Percentiles rank a stretch among this genome's conserved stretches.
Evolutionary conservation across 257 asterid genomes (phyloP).

Genomic region (Datura wrightii): DNA sequence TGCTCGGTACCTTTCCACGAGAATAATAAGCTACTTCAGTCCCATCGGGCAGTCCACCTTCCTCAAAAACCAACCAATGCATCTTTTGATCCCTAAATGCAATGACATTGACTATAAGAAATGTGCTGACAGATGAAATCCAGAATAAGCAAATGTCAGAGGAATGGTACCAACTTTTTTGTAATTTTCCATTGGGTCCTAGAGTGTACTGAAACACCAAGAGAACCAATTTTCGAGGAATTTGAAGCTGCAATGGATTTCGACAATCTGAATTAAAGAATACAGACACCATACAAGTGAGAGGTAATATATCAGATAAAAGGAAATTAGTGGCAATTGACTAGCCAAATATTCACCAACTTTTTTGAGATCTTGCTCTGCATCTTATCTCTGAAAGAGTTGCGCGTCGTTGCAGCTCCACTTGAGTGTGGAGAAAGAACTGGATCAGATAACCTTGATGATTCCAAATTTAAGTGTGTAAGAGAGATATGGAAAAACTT

Average conservation of each 20-base stretch:
- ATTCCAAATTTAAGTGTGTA: slow-evolving; percentile 37
- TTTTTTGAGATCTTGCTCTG: slow-evolving; percentile 58
- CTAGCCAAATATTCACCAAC: slow-evolving; percentile 50
- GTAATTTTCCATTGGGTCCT: slow-evolving; percentile 75
- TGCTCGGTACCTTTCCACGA: slow-evolving; percentile 73
- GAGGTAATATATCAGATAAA: slow-evolving; percentile 18
- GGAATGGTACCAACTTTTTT: slow-evolving; percentile 64
- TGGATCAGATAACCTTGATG: slow-evolving; percentile 52
- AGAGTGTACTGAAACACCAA: slow-evolving; percentile 51
- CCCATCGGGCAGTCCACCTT: slow-evolving; percentile 94
- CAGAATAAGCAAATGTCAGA: neutral
- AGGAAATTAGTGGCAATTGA: slow-evolving; percentile 1
- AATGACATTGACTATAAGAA: slow-evolving; percentile 24
- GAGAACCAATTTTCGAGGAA: slow-evolving; percentile 53
- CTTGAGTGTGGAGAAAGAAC: slow-evolving; percentile 45
- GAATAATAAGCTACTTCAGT: slow-evolving; percentile 90
- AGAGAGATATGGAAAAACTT: slow-evolving; percentile 17
- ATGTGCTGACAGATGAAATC: slow-evolving; percentile 14
- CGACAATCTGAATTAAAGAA: slow-evolving; percentile 55
- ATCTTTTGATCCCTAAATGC: slow-evolving; percentile 79
- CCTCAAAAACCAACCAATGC: slow-evolving; percentile 92
- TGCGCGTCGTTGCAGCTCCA: slow-evolving; percentile 45
- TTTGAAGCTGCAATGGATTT: slow-evolving; percentile 45
- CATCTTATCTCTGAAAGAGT: slow-evolving; percentile 44
- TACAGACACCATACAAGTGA: slow-evolving; percentile 24